A percentile compares a stretch with the other conserved stretches of the same genome.
These are phyloP conservation scores for Vitis amurensis DNA, from an alignment of 164 flowering plant species.

Conservation along the genomic window DNA sequence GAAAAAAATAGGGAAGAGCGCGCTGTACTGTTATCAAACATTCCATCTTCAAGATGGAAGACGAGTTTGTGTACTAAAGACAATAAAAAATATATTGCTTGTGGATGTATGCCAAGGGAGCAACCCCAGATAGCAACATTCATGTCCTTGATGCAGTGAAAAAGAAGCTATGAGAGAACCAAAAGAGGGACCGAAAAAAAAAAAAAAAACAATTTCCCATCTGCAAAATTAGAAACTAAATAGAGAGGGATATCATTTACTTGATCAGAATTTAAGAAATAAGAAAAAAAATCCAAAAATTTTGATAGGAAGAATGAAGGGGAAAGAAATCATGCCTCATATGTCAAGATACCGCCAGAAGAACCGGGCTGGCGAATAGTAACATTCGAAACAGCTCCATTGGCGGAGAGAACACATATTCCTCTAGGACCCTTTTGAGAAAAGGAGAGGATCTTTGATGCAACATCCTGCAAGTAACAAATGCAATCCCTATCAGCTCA, in stretches of 20 bases:
- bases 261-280: too few relatives aligned
- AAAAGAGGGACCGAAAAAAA: too few relatives aligned
- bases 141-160: too few relatives aligned
- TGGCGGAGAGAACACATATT: constrained; percentile 83
- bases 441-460: constrained; percentile 61
- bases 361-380: constrained; percentile 83
- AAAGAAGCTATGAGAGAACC: too few relatives aligned
- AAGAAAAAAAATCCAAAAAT: too few relatives aligned
- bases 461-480: constrained; percentile 64
- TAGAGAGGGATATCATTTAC: too few relatives aligned
- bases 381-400: constrained; percentile 81
- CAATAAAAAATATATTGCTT: background rate
- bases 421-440: constrained; percentile 70
- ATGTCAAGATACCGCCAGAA: constrained; percentile 77
- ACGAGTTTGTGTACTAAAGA: background rate
- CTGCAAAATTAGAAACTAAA: too few relatives aligned
- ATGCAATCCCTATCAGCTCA: background rate
- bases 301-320: background rate
- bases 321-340: constrained; percentile 54
- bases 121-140: too few relatives aligned
- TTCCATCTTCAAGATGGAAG: background rate
- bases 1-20: background rate
- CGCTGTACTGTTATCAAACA: background rate
- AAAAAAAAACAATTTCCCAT: too few relatives aligned
- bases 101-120: background rate